A percentile compares a stretch with the other conserved stretches of the same genome.
Evolutionary conservation across 371 early-diverging fungal genomes (phyloP).

Genomic region (Mucor saturninus): DNA sequence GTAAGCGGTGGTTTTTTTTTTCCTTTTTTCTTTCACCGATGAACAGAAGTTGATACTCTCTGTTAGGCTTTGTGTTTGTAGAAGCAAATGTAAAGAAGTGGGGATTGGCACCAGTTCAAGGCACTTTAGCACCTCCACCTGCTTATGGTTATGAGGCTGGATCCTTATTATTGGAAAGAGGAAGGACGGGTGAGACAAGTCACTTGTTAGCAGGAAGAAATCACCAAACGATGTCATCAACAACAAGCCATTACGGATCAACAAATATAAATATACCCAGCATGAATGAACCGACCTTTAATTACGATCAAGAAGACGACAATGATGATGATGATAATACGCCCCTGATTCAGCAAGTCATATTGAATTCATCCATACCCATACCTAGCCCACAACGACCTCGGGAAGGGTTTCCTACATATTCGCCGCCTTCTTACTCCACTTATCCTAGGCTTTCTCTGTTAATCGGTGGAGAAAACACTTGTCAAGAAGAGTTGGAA

Average conservation of each 20-base stretch:
- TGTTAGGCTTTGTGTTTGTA: slow-evolving; percentile 64
- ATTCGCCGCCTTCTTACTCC: slow-evolving; percentile 30
- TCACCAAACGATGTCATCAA: background rate
- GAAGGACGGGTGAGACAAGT: slow-evolving; percentile 26
- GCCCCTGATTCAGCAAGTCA: slow-evolving; percentile 25
- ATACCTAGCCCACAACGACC: slow-evolving; percentile 1
- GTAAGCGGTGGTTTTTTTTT: background rate
- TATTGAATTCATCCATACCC: slow-evolving; percentile 18
- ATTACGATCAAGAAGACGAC: background rate
- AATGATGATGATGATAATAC: slow-evolving; percentile 25
- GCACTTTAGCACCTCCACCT: slow-evolving; percentile 70
- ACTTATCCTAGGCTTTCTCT: slow-evolving; percentile 15
- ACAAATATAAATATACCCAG: slow-evolving; percentile 3
- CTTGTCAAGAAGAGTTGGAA: slow-evolving; percentile 5
- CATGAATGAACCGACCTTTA: background rate
- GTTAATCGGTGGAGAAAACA: slow-evolving; percentile 11
- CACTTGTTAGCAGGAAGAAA: slow-evolving; percentile 10
- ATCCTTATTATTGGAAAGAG: slow-evolving; percentile 35
- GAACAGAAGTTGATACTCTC: no score
- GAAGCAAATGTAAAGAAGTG: slow-evolving; percentile 85
- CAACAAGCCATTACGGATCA: background rate
- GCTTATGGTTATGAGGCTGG: slow-evolving; percentile 58
- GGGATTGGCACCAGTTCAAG: slow-evolving; percentile 80
- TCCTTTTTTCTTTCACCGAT: no score
- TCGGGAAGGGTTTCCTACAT: slow-evolving; percentile 1